Conservation (phyloP, 2,329 filamentous ascomycete genomes). For the Beauveria medogensis region DNA sequence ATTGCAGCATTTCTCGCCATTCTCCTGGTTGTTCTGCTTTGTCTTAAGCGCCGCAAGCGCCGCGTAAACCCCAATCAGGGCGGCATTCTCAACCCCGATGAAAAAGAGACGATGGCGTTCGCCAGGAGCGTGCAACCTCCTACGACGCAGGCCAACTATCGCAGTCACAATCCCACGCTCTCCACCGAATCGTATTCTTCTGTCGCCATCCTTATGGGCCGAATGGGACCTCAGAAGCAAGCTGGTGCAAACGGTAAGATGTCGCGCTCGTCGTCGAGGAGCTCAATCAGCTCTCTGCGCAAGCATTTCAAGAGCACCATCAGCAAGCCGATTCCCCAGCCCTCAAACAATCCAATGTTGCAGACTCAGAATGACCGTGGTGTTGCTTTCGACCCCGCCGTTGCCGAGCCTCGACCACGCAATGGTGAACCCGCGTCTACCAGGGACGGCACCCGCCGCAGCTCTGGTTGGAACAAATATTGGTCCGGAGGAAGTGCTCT, state of each 20-base stretch:
- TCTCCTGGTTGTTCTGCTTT: conserved; percentile 63
- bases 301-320: conserved; percentile 57
- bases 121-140: conserved; percentile 33
- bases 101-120: conserved; percentile 48
- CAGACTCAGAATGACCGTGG: conserved; percentile 33
- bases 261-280: conserved; percentile 45
- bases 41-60: conserved; percentile 47
- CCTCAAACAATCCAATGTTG: conserved; percentile 23
- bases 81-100: conserved; percentile 40
- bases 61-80: conserved; percentile 31
- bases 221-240: conserved; percentile 39
- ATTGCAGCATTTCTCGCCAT: conserved; percentile 66
- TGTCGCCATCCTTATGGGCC: conserved; percentile 59
- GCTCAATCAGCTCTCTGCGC: conserved; percentile 46
- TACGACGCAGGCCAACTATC: conserved; percentile 31
- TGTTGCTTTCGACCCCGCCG: conserved; percentile 29
- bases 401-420: conserved; percentile 28
- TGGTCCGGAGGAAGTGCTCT: conserved; percentile 66
- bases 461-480: conserved; percentile 70
- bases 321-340: conserved; percentile 51
- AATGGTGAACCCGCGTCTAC: conserved; percentile 22
- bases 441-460: conserved; percentile 45
- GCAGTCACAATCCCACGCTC: conserved; percentile 42
- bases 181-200: conserved; percentile 55
- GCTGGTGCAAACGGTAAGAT: conserved; percentile 39